These are phyloP conservation scores for Neoboletus brunneissimus DNA, from an alignment of 768 basidiomycete genomes.

Conservation along the genomic window DNA sequence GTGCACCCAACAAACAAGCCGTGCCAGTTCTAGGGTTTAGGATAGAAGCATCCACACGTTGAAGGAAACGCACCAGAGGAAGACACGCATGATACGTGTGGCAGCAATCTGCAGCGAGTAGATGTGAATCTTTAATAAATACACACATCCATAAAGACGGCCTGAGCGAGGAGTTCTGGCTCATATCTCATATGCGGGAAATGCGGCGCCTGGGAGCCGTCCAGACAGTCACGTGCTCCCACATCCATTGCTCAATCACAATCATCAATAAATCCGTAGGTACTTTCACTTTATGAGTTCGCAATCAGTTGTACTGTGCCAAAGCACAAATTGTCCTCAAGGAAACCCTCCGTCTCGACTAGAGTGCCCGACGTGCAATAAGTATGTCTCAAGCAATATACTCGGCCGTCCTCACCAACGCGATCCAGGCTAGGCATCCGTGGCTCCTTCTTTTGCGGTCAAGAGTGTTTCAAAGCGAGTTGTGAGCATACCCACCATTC, in stretches of 20 bases:
- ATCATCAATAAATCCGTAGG: background rate
- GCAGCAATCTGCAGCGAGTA: conserved; percentile 6
- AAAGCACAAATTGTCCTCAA: conserved; percentile 68
- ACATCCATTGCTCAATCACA: background rate
- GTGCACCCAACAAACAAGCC: background rate
- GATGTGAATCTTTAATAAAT: background rate
- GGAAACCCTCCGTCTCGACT: conserved; percentile 82
- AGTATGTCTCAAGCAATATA: conserved; percentile 48
- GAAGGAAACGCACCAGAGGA: conserved; percentile 4
- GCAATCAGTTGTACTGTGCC: conserved; percentile 47
- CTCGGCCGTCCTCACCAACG: conserved; percentile 8
- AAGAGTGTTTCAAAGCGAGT: conserved; percentile 93
- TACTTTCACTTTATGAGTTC: conserved; percentile 35
- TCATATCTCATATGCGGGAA: background rate
- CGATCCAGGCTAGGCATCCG: conserved; percentile 65
- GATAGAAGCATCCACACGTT: conserved; percentile 16
- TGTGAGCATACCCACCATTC: conserved; percentile 54
- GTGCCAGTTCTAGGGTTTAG: conserved; percentile 12
- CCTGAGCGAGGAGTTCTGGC: background rate
- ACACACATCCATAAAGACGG: background rate
- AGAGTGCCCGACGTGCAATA: conserved; percentile 92
- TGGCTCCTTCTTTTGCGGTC: conserved; percentile 89
- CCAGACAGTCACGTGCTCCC: conserved; percentile 18
- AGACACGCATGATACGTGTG: conserved; percentile 27
- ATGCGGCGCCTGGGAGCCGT: background rate